phyloP scores from a whole-genome alignment of 331 rosid species.

The Rhamnella rubrinervis region DNA sequence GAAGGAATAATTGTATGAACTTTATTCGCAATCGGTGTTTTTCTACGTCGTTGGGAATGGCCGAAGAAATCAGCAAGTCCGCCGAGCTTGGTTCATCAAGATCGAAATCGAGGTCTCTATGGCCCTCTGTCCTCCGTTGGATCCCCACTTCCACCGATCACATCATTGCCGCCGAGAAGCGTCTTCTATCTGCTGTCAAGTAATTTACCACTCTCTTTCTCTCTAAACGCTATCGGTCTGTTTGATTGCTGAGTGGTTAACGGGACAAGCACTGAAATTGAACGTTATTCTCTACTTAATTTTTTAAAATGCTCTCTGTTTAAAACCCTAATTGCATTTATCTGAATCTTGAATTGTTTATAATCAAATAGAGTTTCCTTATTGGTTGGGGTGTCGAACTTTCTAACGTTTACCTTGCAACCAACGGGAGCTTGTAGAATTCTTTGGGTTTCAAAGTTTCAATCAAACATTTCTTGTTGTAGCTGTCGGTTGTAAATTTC shows the following conservation, averaged over 20 bases:
- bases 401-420: neutral
- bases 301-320: neutral
- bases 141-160: constrained; percentile 82
- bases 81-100: constrained; percentile 31
- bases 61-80: constrained; percentile 49
- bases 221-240: constrained; percentile 24
- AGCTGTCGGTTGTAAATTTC: neutral
- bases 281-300: neutral
- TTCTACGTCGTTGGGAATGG: constrained; percentile 42
- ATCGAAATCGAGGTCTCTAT: constrained; percentile 40
- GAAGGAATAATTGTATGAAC: constrained; percentile 35
- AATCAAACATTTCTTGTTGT: neutral
- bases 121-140: constrained; percentile 93
- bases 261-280: neutral
- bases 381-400: no score
- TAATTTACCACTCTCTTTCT: constrained; percentile 16
- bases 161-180: constrained; percentile 83
- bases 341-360: neutral
- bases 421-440: neutral
- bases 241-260: neutral
- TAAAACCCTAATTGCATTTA: constrained; percentile 5
- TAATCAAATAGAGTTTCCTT: neutral
- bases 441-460: neutral
- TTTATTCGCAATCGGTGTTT: constrained; percentile 44
- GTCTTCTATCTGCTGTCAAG: constrained; percentile 88